Percentiles rank a stretch among this genome's conserved stretches.
Evolutionary conservation across 495 filamentous ascomycete genomes (phyloP).

Genomic region (Tuber calosporum): DNA sequence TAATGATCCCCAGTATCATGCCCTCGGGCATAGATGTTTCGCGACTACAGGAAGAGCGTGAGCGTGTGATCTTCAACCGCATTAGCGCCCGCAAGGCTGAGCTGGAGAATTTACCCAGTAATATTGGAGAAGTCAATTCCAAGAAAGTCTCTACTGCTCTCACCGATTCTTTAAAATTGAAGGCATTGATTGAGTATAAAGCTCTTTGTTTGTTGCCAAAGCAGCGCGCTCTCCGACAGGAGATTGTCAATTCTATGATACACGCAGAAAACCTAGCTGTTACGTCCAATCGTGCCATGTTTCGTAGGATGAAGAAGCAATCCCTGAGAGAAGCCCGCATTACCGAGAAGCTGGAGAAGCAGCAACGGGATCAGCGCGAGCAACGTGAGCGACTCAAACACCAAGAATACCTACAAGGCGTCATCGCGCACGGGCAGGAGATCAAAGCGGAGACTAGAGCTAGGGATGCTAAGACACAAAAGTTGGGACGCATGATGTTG

Average conservation of each 20-base stretch:
- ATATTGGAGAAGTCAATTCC: conserved; percentile 75
- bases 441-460: conserved; percentile 53
- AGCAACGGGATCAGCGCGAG: conserved; percentile 91
- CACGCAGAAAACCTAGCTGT: conserved; percentile 90
- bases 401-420: conserved; percentile 70
- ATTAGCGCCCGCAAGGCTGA: conserved; percentile 75
- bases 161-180: conserved; percentile 68
- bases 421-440: conserved; percentile 62
- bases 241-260: conserved; percentile 79
- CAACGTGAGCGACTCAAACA: conserved; percentile 94
- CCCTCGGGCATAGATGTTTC: conserved; percentile 81
- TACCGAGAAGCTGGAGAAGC: conserved; percentile 97
- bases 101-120: conserved; percentile 71
- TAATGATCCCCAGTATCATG: conserved; percentile 76
- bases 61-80: conserved; percentile 80
- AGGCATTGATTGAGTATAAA: conserved; percentile 89
- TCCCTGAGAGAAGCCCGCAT: conserved; percentile 90
- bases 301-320: conserved; percentile 93
- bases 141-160: conserved; percentile 56
- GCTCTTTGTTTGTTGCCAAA: conserved; percentile 72
- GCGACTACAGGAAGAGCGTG: conserved; percentile 71
- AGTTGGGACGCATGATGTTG: conserved; percentile 79
- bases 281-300: conserved; percentile 81
- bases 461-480: conserved; percentile 58
- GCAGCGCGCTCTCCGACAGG: conserved; percentile 75